Conservation (phyloP, 2,329 filamentous ascomycete species). For the Amauroascus niger region DNA sequence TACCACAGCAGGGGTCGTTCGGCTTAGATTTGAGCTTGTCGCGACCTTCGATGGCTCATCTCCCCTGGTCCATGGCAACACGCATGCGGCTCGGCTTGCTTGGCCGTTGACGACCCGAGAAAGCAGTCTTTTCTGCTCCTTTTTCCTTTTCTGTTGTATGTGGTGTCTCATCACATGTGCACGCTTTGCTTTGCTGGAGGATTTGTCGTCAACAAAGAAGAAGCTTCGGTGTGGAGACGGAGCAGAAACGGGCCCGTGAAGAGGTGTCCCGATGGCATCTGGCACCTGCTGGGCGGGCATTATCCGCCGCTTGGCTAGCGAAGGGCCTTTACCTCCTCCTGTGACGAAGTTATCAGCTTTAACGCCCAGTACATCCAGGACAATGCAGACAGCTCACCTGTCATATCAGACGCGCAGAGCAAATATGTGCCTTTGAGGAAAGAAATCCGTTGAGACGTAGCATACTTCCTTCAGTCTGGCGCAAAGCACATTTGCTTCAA, state of each 20-base stretch:
- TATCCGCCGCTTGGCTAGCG: slow-evolving; percentile 1
- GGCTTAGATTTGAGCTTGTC: no score
- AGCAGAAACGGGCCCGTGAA: background rate
- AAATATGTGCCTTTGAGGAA: no score
- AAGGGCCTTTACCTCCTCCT: background rate
- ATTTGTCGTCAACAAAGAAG: slow-evolving; percentile 35
- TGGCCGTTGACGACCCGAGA: slow-evolving; percentile 19
- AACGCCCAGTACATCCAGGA: no score
- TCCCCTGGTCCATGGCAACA: slow-evolving; percentile 23
- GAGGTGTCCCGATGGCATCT: background rate
- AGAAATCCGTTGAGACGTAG: no score
- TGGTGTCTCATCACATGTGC: slow-evolving; percentile 39
- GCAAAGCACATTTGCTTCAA: no score
- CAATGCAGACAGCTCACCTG: background rate
- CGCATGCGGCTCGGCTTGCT: slow-evolving; percentile 15
- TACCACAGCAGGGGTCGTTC: no score
- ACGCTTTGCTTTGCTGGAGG: slow-evolving; percentile 35
- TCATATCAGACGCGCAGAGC: background rate
- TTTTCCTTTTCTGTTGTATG: slow-evolving; percentile 37
- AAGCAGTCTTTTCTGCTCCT: slow-evolving; percentile 26
- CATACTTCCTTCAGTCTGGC: no score
- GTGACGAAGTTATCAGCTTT: background rate
- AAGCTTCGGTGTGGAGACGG: slow-evolving; percentile 19
- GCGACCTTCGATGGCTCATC: background rate
- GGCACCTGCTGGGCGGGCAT: slow-evolving; percentile 5